These are phyloP conservation scores for Fusarium humuli DNA, from an alignment of 2,329 filamentous ascomycete species.

Conservation along the genomic window DNA sequence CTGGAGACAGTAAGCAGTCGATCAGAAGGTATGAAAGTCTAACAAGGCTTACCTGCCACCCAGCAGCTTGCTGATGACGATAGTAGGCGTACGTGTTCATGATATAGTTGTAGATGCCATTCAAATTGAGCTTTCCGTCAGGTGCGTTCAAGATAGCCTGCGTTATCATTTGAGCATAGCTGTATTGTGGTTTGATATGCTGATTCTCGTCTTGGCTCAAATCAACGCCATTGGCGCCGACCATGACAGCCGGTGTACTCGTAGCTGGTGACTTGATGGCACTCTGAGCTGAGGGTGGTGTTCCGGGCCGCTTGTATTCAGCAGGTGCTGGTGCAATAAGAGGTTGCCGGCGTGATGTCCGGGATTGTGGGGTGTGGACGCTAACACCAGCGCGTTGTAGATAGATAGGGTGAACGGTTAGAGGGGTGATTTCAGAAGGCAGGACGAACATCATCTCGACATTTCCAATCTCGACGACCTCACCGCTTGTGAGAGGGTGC, in stretches of 20 bases:
- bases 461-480: constrained; percentile 90
- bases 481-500: constrained; percentile 80
- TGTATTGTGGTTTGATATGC: constrained; percentile 94
- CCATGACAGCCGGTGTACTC: constrained; percentile 53
- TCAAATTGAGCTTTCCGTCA: constrained; percentile 89
- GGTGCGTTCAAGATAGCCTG: constrained; percentile 91
- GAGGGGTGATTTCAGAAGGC: constrained; percentile 75
- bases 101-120: constrained; percentile 94
- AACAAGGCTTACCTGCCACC: constrained; percentile 82
- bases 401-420: constrained; percentile 76
- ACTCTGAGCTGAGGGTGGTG: constrained; percentile 63
- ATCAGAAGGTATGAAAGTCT: not conserved
- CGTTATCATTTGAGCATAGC: constrained; percentile 96
- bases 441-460: constrained; percentile 99
- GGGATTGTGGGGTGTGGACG: constrained; percentile 45
- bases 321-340: constrained; percentile 70
- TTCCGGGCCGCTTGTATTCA: constrained; percentile 70
- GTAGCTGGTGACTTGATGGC: constrained; percentile 50
- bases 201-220: constrained; percentile 85
- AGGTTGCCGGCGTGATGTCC: constrained; percentile 55
- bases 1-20: constrained; percentile 54
- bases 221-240: constrained; percentile 70
- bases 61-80: constrained; percentile 77
- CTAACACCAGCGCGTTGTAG: constrained; percentile 73
- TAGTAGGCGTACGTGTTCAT: constrained; percentile 94